Conservation (phyloP, 2,329 filamentous ascomycete species). For the Calonectria naviculata region DNA sequence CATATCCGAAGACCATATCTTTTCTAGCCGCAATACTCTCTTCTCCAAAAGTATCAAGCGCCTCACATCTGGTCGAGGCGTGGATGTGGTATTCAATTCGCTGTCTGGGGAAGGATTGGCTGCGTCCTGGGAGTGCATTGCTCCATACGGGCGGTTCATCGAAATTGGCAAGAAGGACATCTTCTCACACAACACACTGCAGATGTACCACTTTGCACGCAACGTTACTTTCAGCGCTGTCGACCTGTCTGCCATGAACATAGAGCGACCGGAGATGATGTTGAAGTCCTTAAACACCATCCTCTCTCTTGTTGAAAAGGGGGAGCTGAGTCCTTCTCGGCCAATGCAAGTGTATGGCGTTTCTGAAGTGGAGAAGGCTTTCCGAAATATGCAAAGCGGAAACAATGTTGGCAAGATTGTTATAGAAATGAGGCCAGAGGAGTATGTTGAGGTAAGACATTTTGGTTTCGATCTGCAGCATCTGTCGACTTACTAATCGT, state of each 20-base stretch:
- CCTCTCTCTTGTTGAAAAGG: conserved; percentile 20
- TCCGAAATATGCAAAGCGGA: conserved; percentile 26
- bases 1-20: conserved; percentile 44
- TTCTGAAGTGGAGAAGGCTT: conserved; percentile 28
- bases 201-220: conserved; percentile 47
- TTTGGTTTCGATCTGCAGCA: background rate
- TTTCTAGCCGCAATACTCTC: conserved; percentile 38
- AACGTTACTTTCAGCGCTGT: conserved; percentile 52
- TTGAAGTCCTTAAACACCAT: background rate
- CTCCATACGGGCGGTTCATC: conserved; percentile 11
- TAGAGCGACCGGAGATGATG: background rate
- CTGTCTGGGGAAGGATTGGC: conserved; percentile 41
- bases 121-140: conserved; percentile 45
- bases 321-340: background rate
- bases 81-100: conserved; percentile 45
- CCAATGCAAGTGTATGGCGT: conserved; percentile 10
- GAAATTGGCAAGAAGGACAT: conserved; percentile 44
- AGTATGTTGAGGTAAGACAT: conserved; percentile 18
- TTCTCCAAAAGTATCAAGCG: conserved; percentile 40
- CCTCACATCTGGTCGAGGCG: conserved; percentile 38
- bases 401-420: conserved; percentile 31
- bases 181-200: conserved; percentile 40
- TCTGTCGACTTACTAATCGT: background rate
- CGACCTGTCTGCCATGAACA: conserved; percentile 43
- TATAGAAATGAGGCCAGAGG: background rate